These are phyloP conservation scores for Boletellus dicymbophilus DNA, from an alignment of 1,284 basidiomycete species.

Conservation along the genomic window DNA sequence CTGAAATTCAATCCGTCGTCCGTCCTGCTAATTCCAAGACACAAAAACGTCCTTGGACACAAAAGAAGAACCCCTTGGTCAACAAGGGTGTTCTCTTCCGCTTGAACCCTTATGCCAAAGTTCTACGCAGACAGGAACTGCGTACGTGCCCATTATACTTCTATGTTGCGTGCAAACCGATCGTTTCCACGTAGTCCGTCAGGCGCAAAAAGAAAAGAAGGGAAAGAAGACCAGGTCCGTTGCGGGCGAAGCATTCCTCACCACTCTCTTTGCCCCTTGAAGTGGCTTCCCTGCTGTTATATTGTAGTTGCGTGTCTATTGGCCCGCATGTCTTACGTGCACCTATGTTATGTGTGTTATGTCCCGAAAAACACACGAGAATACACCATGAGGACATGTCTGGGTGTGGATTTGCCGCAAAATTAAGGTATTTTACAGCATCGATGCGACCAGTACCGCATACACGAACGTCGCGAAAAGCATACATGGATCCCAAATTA, in stretches of 20 bases:
- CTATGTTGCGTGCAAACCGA: neutral
- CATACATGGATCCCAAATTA: neutral
- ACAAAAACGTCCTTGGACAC: slow-evolving; percentile 95
- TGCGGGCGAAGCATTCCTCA: slow-evolving; percentile 87
- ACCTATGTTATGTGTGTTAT: slow-evolving; percentile 18
- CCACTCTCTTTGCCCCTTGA: slow-evolving; percentile 86
- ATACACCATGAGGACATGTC: neutral
- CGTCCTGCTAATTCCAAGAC: slow-evolving; percentile 81
- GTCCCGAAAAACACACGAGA: slow-evolving; percentile 12
- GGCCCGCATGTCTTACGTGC: slow-evolving; percentile 17
- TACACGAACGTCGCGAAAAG: neutral
- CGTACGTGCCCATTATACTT: slow-evolving; percentile 50
- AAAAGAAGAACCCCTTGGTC: slow-evolving; percentile 99
- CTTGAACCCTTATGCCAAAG: slow-evolving; percentile 99
- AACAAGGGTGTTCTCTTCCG: slow-evolving; percentile 98
- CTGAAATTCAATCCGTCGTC: slow-evolving; percentile 95
- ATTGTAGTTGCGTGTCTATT: slow-evolving; percentile 5
- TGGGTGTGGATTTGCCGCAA: no score
- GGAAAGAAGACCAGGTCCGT: slow-evolving; percentile 64
- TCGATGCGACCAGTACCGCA: no score
- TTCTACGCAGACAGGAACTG: slow-evolving; percentile 85
- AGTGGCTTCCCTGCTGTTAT: neutral
- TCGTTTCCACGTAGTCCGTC: slow-evolving; percentile 56
- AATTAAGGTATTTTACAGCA: no score
- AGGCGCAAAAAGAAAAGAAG: slow-evolving; percentile 68